phyloP scores from a whole-genome alignment of 129 eudicot species.

The Kitagawia praeruptora region DNA sequence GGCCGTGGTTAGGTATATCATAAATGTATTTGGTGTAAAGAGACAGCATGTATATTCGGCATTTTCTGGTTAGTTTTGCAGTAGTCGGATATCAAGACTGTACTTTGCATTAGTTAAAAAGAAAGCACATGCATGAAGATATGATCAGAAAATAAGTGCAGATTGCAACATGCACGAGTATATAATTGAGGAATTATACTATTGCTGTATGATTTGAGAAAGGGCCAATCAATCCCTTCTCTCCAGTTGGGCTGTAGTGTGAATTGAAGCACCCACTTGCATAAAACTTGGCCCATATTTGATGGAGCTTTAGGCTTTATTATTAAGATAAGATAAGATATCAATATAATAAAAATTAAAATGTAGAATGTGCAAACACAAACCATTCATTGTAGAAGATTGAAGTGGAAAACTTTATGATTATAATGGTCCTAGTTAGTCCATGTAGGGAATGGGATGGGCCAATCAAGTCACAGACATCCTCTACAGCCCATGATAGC shows the following conservation, averaged over 20 bases:
- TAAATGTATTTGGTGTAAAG: too few relatives aligned
- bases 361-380: not conserved
- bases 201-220: not conserved
- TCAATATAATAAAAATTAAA: too few relatives aligned
- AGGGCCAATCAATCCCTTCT: not conserved
- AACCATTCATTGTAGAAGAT: not conserved
- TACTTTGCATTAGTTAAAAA: not conserved
- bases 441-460: not conserved
- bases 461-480: not conserved
- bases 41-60: too few relatives aligned
- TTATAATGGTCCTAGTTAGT: not conserved
- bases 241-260: not conserved
- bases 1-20: too few relatives aligned
- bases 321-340: too few relatives aligned
- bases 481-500: conserved; percentile 4
- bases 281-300: not conserved
- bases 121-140: not conserved
- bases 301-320: not conserved
- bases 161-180: not conserved
- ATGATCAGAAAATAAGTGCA: not conserved
- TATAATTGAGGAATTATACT: conserved; percentile 1
- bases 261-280: not conserved
- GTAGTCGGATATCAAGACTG: not conserved
- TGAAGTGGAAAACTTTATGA: not conserved
- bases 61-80: too few relatives aligned